Conservation (phyloP, 2,329 filamentous ascomycete genomes). For the Pseudocercospora vitis region DNA sequence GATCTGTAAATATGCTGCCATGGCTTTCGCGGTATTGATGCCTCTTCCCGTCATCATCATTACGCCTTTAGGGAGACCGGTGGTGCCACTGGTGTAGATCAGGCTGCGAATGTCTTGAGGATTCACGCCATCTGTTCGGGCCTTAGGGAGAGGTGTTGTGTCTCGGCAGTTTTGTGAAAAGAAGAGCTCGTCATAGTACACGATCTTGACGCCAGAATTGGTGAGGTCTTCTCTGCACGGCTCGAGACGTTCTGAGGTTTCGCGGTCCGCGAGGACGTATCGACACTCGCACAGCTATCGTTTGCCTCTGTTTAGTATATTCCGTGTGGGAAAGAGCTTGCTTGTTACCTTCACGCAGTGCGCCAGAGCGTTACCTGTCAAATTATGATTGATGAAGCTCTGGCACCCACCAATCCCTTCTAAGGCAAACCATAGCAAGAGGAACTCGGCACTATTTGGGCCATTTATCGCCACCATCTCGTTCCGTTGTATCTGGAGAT, state of each 20-base stretch:
- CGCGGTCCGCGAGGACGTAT: conserved; percentile 31
- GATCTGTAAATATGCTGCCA: conserved; percentile 58
- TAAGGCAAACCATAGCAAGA: conserved; percentile 49
- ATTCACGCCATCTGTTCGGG: conserved; percentile 19
- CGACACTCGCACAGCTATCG: conserved; percentile 29
- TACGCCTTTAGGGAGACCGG: conserved; percentile 42
- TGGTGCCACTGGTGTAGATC: conserved; percentile 82
- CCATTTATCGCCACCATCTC: conserved; percentile 39
- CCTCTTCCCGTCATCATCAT: conserved; percentile 29
- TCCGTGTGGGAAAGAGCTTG: neutral
- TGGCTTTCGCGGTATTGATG: conserved; percentile 57
- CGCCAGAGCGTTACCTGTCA: conserved; percentile 36
- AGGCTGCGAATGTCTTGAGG: conserved; percentile 62
- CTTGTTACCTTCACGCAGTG: conserved; percentile 41
- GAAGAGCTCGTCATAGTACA: conserved; percentile 32
- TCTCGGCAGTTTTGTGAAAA: conserved; percentile 19
- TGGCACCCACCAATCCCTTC: conserved; percentile 55
- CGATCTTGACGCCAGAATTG: conserved; percentile 22
- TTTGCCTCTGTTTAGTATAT: neutral
- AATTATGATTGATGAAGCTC: conserved; percentile 39
- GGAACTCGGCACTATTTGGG: conserved; percentile 38
- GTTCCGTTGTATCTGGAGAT: conserved; percentile 42
- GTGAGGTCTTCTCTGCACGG: conserved; percentile 28
- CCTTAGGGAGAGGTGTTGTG: conserved; percentile 29
- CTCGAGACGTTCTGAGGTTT: conserved; percentile 28